Evolutionary conservation across 2,329 filamentous ascomycete species (phyloP), one percentile per base, ranked within the genome.

Genomic region (Xylariaceae sp.): DNA sequence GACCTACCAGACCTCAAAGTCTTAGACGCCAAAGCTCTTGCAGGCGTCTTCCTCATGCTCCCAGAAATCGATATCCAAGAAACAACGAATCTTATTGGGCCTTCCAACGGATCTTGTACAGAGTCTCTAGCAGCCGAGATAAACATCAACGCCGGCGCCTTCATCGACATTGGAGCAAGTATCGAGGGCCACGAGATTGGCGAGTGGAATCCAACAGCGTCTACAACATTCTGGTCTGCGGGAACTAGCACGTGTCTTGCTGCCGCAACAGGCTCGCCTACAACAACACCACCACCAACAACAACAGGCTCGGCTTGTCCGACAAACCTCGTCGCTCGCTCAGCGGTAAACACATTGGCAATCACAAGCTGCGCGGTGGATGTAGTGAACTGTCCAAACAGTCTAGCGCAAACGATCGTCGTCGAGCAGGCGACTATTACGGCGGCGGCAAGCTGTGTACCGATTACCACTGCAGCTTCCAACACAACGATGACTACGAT

Each of bases 111-210:
- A 13, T 18, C 33, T 4, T 64, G 59, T 53, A 46, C 31, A 6
- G 18, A 64, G 14, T 56, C 59, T 11, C 60, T 57, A 4, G 53
- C 53, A 1, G 63, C 63, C 13, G 62, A 63, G 38, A 50, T 66
- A 17, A 60, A 66, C 61, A 63, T 66, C 56, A 66, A 66, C 54
- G 63, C 63, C n/a, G 63, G 63, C 41, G 60, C 57, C 2, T 65
- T 60, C 50, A 58, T 64, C 22, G 63, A 66, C 48, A 47, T 66
- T 47, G 63, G 62, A 42, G 62, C 60, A 6, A 57, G 60, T 16
- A 22, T 66, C 41, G 62, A n/a, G 2, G 54, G 57, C 48, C 13
- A 61, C 42, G 19, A 54, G 10, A 14, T 65, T 31, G 54, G 43
- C 14, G 58, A 61, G 9, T 56, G 63, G 56, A 60, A 63, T 48